Base-by-base conservation (phyloP, 2,329 filamentous ascomycete species). In the Scedosporium minutisporum region DNA sequence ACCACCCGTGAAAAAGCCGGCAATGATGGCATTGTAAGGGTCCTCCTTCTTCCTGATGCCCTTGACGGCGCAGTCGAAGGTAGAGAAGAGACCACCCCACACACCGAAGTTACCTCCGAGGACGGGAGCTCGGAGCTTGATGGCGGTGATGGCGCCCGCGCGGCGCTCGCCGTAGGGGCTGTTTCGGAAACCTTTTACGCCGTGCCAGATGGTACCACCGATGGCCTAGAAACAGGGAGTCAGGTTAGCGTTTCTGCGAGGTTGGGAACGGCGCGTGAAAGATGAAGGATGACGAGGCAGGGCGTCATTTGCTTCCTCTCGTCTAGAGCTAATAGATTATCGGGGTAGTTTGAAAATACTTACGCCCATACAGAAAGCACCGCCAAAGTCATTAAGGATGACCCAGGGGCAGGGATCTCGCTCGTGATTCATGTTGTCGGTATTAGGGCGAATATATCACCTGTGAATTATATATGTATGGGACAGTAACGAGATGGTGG, bases 331-430 rank as follows among this genome's bases (percentile, higher is more conserved):
- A 10, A 38, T 38, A 10, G 33, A 38, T 38, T 38, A 27, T 27
- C 1, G 44, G 16, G n/a, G 12, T 2, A 48, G 14, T 16, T 5
- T 60, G 41, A 66, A 62, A 55, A 58, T 60, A 70, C 90, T 67
- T 89, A 95, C 91, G 70, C 93, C 93, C 93, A 97, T 97, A 73
- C 85, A 88, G 72, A 97, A 97, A 63, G 93, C 95, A 78, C 95
- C 95, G 66, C 95, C 95, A 74, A 97, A 97, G 80, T 99, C 95
- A 78, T 93, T 96, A 68, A 97, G 84, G 67, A 95, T 90, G 72
- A 97, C 93, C 88, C 89, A 97, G 63, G 95, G 95, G 78, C 95
- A 97, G 66, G 95, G 95, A 78, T 97, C 95, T 80, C 95, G 86
- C 67, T 90, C 89, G 82, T 97, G 95, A 86, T 99, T 93, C 89